A percentile compares a stretch with the other conserved stretches of the same genome.
These are phyloP conservation scores for Yamadazyma kitorensis DNA, from an alignment of 805 yeast species.

Conservation along the genomic window DNA sequence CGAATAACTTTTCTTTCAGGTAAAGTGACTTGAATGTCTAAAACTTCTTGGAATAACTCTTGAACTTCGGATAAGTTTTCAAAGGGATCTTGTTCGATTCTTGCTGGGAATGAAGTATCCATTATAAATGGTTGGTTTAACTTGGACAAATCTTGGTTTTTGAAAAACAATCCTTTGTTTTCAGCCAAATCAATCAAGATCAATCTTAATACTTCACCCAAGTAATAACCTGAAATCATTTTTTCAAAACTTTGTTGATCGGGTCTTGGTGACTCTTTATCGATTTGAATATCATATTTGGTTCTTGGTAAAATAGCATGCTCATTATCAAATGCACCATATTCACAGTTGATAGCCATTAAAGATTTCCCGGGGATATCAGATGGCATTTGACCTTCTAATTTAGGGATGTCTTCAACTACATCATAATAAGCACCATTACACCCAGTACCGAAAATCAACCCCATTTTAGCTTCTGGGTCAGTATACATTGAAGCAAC, in stretches of 20 bases:
- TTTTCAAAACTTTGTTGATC: constrained; percentile 95
- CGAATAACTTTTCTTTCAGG: constrained; percentile 83
- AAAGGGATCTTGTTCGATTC: constrained; percentile 84
- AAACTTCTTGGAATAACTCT: constrained; percentile 56
- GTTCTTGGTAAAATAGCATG: constrained; percentile 83
- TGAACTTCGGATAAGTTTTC: constrained; percentile 77
- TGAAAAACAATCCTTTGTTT: constrained; percentile 61
- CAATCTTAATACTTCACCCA: constrained; percentile 88
- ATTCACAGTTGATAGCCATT: constrained; percentile 98
- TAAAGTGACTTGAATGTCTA: constrained; percentile 63
- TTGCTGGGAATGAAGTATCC: constrained; percentile 88
- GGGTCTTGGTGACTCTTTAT: constrained; percentile 88
- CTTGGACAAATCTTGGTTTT: constrained; percentile 62
- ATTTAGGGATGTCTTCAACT: constrained; percentile 71
- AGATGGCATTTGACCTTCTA: constrained; percentile 62
- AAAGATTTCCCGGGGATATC: constrained; percentile 64
- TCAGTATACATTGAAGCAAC: constrained; percentile 94
- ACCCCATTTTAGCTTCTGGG: constrained; percentile 86
- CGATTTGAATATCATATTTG: constrained; percentile 78
- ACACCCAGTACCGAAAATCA: constrained; percentile 96
- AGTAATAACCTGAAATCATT: constrained; percentile 95
- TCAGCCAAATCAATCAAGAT: constrained; percentile 68
- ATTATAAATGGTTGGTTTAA: constrained; percentile 65
- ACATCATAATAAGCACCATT: constrained; percentile 94
- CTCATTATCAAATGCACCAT: constrained; percentile 96